phyloP scores from a whole-genome alignment of 768 basidiomycete genomes.

The Kockovaella imperatae region DNA sequence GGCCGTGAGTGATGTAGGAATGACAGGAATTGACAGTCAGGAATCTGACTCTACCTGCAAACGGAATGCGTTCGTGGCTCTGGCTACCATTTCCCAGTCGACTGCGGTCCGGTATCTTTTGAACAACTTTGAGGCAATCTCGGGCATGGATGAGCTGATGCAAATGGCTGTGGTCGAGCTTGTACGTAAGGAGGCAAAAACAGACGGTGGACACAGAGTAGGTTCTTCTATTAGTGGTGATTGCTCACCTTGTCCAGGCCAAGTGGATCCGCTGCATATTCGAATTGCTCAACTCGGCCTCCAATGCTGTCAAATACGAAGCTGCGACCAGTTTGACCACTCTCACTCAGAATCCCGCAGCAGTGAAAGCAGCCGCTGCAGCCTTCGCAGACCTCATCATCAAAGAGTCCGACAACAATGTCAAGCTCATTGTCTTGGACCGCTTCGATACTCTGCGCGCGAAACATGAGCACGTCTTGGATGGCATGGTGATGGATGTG shows the following conservation, averaged over 20 bases:
- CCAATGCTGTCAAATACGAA: conserved; percentile 94
- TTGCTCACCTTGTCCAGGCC: conserved; percentile 51
- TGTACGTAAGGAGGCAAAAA: conserved; percentile 78
- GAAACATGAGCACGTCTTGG: conserved; percentile 76
- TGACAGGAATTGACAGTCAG: conserved; percentile 6
- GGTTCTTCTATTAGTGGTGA: conserved; percentile 34
- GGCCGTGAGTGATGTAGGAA: conserved; percentile 49
- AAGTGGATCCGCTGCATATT: conserved; percentile 90
- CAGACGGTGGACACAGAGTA: conserved; percentile 73
- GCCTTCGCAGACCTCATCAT: conserved; percentile 79
- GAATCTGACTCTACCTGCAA: conserved; percentile 95
- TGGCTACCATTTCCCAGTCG: conserved; percentile 66
- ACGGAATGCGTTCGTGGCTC: conserved; percentile 92
- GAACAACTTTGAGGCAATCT: conserved; percentile 73
- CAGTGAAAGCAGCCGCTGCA: conserved; percentile 88
- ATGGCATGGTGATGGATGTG: conserved; percentile 90
- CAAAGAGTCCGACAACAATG: conserved; percentile 98
- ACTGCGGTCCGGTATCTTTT: conserved; percentile 89
- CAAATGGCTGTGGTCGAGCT: conserved; percentile 96
- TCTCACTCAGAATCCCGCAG: conserved; percentile 88
- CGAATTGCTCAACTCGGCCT: conserved; percentile 78
- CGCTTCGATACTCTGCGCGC: conserved; percentile 72
- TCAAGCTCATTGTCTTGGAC: conserved; percentile 93
- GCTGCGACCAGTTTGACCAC: conserved; percentile 90
- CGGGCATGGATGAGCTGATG: conserved; percentile 75